These are phyloP conservation scores for Alternaria solani DNA, from an alignment of 2,329 filamentous ascomycete genomes.

Conservation along the genomic window DNA sequence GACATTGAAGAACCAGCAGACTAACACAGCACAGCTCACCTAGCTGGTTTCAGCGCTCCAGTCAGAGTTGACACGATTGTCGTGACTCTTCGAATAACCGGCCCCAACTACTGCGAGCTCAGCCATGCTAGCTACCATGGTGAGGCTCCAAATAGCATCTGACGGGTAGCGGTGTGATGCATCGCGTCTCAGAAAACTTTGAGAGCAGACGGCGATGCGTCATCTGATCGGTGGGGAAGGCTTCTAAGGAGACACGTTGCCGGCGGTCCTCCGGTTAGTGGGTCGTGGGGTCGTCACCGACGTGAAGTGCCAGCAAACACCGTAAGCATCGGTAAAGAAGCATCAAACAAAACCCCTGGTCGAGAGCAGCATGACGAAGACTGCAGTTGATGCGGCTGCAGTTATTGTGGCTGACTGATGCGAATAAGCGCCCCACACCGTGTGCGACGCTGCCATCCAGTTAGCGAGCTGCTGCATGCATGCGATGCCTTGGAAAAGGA, in stretches of 20 bases:
- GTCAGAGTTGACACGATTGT: background rate
- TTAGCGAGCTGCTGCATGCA: slow-evolving; percentile 7
- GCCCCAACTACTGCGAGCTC: background rate
- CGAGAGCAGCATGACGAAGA: slow-evolving; percentile 1
- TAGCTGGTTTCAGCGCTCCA: background rate
- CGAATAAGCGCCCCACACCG: slow-evolving; percentile 10
- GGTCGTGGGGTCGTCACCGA: slow-evolving; percentile 20
- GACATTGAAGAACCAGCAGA: background rate
- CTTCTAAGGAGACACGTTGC: slow-evolving; percentile 27
- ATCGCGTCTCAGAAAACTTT: slow-evolving; percentile 6
- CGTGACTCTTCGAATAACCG: background rate
- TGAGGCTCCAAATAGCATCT: slow-evolving; percentile 16
- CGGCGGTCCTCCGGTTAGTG: slow-evolving; percentile 23
- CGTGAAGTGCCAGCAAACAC: slow-evolving; percentile 21
- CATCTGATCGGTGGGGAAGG: slow-evolving; percentile 14
- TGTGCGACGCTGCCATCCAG: slow-evolving; percentile 8
- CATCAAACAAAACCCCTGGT: slow-evolving; percentile 1
- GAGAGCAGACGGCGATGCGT: slow-evolving; percentile 17
- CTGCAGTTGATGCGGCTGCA: slow-evolving; percentile 11
- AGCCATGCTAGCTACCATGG: background rate
- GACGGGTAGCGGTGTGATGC: slow-evolving; percentile 24
- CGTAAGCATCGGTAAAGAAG: slow-evolving; percentile 2
- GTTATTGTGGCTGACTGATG: slow-evolving; percentile 11
- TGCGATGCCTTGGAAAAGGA: slow-evolving; percentile 1
- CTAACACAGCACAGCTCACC: background rate